Evolutionary conservation across 768 basidiomycete species (phyloP), one percentile per base, ranked within the genome.

Genomic region (Holtermannia corniformis): DNA sequence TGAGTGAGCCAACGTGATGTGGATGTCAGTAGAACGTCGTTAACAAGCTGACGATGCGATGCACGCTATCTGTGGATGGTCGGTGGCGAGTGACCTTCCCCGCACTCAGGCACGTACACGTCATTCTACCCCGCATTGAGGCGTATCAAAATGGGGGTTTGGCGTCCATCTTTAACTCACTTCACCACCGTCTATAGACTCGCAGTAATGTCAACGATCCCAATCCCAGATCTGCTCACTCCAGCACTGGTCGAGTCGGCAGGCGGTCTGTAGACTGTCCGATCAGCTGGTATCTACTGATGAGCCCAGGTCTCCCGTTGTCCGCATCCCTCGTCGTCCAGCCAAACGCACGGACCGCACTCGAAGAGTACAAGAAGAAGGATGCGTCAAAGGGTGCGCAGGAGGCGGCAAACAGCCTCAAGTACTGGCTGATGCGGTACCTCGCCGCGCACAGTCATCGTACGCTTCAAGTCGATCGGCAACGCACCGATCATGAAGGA

Each of bases 401-500:
- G 7, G 25, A 12, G 41, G 14, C 13, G 26, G n/a, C 16, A 21
- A 23, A 27, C 28, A 5, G 0, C 13, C n/a, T 19, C 14, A 1
- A 20, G 41, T 32, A 26, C 14, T 37, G 52, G 3, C 25, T 27
- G 1, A 37, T 22, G 22, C 43, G 23, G 27, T 46, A 21, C 14
- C 13, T 24, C 10, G 49, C 48, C 27, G 53, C 20, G 43, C 13
- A 11, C 69, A 97, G 93, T 96, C 47, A 83, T 96, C 57, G 88
- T 99, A 10, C 83, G 91, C 42, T 99, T 99, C 81, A 92, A 92
- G 71, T 91, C 93, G 1, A 87, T 95, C 10, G 93, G 93, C 44
- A 92, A 93, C 63, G 93, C 92, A 1, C 93, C 93, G 0, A 91
- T 99, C 64, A 95, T 99, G 92, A 92, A 86, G 75, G 88, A 93